phyloP scores from a whole-genome alignment of 805 yeast species.

The Schwanniomyces pseudopolymorphus region DNA sequence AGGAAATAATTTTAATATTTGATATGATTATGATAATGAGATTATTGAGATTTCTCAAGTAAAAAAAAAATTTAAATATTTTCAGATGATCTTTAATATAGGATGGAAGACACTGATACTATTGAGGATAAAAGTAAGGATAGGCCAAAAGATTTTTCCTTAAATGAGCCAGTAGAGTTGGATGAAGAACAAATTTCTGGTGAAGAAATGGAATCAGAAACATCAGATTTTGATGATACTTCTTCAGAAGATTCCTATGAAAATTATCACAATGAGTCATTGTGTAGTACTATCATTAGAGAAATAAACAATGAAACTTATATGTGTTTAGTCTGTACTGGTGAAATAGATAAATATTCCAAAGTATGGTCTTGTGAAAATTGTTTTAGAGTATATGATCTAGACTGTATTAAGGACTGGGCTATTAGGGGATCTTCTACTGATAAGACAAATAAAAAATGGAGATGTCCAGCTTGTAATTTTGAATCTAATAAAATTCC shows the following conservation, averaged over 20 bases:
- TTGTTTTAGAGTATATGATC: conserved; percentile 83
- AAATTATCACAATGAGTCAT: conserved; percentile 7
- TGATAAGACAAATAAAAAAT: conserved; percentile 49
- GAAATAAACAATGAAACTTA: conserved; percentile 72
- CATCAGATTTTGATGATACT: conserved; percentile 1
- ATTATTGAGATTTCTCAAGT: background rate
- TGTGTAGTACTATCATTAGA: conserved; percentile 42
- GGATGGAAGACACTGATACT: background rate
- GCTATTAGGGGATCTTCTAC: conserved; percentile 73
- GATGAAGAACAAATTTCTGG: background rate
- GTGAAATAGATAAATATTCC: conserved; percentile 67
- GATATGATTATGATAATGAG: background rate
- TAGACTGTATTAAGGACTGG: conserved; percentile 86
- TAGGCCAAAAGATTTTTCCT: background rate
- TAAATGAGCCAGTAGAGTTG: background rate
- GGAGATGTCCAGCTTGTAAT: conserved; percentile 90
- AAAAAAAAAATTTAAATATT: background rate
- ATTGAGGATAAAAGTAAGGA: background rate
- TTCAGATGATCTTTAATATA: background rate
- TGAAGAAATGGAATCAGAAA: conserved; percentile 1
- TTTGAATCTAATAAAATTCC: conserved; percentile 50
- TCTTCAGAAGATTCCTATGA: conserved; percentile 5
- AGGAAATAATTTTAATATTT: background rate
- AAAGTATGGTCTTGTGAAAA: conserved; percentile 74
- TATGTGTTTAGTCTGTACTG: conserved; percentile 84